Base-by-base conservation (phyloP, 2,329 filamentous ascomycete genomes). In the Fusarium fujikuroi region DNA sequence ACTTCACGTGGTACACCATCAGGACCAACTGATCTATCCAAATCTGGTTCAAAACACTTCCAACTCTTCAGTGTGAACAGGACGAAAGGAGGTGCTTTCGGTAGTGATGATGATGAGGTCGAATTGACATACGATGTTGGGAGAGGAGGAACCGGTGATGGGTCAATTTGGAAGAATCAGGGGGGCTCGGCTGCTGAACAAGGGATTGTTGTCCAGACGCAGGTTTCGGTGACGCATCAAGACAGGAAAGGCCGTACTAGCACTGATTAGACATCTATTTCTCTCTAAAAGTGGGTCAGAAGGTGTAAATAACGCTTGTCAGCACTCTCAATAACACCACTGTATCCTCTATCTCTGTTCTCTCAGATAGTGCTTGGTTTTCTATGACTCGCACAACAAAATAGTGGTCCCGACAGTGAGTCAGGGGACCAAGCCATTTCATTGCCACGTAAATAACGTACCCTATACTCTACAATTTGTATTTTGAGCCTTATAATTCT, bases 61-160 rank as follows among this genome's bases (percentile, higher is more conserved):
- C 65, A 62, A 9, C n/a, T 68, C 4, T 68, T 68, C 3, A 63
- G 63, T 14, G 64, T 42, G 1, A 68, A 23, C 25, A 53, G 63
- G 10, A n/a, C 34, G 0, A 63, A 68, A 3, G 47, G 63, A 0
- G 53, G 37, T 23, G 63, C 32, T 15, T 68, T 68, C 5, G 36
- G 67, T 1, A 40, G 65, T 25, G 65, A 68, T 1, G 65, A 67
- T 28, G 63, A 68, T 37, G 65, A 68, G 9, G 56, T 68, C 1
- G 63, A 68, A 5, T 5, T 68, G 19, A 68, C 65, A 1, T 68
- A 63, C 1, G 49, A 62, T n/a, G 63, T 68, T 10, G 64, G 63
- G 0, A 34, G 47, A 1, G 63, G 63, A 9, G 63, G 49, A 0
- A 23, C 47, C 0, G 53, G 25, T 2, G 40, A 47, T 4, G 25